These are phyloP conservation scores for Xylaria flabelliformis DNA, from an alignment of 495 filamentous ascomycete species.

Conservation along the genomic window DNA sequence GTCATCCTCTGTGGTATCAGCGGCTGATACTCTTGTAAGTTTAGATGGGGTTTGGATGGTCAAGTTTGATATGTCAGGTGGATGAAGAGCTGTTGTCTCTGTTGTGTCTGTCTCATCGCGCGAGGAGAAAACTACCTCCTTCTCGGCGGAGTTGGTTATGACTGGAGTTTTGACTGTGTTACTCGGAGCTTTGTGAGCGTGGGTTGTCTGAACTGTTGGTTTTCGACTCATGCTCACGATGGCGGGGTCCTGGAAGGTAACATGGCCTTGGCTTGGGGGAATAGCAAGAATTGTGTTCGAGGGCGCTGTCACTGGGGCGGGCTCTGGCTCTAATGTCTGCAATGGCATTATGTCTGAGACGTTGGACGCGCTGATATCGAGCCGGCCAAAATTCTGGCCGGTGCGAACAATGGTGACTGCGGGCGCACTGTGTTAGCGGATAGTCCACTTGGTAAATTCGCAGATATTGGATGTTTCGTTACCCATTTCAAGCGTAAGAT, in stretches of 20 bases:
- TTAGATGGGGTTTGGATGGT: conserved; percentile 26
- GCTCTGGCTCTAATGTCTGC: conserved; percentile 43
- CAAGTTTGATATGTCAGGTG: conserved; percentile 21
- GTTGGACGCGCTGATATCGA: conserved; percentile 37
- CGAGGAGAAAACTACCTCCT: conserved; percentile 36
- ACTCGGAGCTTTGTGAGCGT: conserved; percentile 42
- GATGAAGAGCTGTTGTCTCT: conserved; percentile 19
- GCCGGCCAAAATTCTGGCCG: conserved; percentile 23
- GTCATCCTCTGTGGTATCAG: conserved; percentile 24
- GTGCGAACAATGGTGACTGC: conserved; percentile 34
- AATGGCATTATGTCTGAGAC: conserved; percentile 48
- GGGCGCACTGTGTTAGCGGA: conserved; percentile 21
- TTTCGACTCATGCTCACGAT: conserved; percentile 56
- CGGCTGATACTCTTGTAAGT: not conserved
- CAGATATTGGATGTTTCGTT: conserved; percentile 31
- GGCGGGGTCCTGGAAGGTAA: conserved; percentile 59
- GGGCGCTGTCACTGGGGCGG: not conserved
- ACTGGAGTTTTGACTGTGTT: conserved; percentile 45
- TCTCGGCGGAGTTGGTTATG: conserved; percentile 30
- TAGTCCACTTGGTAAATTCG: not conserved
- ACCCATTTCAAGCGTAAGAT: conserved; percentile 83
- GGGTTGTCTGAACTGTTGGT: conserved; percentile 19
- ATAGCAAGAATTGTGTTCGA: conserved; percentile 15
- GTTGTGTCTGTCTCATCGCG: conserved; percentile 35
- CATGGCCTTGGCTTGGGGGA: conserved; percentile 22